Evolutionary conservation across 208 protist genomes (phyloP), one percentile per base, ranked within the genome.

Genomic region (Leishmania major): DNA sequence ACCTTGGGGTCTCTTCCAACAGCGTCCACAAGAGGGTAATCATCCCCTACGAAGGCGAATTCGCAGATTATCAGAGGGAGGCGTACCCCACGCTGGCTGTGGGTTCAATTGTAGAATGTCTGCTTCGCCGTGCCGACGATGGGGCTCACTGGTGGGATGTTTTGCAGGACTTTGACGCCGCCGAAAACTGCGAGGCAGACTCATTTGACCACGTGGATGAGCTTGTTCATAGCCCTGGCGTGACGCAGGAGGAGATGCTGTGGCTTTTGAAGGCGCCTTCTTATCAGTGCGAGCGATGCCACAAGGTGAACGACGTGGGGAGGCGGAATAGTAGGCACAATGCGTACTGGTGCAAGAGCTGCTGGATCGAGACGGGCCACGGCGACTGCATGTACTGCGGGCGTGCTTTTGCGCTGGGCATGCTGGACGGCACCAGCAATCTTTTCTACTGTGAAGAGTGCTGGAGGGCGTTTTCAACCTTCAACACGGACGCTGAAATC

Each of bases 81-180:
- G 85, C 91, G 31, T 90, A 88, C 75, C 90, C 84, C n/a, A 74
- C 85, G 40, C 51, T 97, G 31, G 78, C 62, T 31, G 81, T 22
- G 11, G 89, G 87, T 31, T 88, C 83, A 71, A 59, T 94, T 49
- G 77, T 96, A 49, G 88, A 96, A 59, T 97, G 94, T 77, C 72
- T 96, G 37, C 86, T 95, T 35, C 83, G 86, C 40, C 82, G 89
- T 69, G 89, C 87, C 45, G 81, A 94, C 76, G 92, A 97, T 77
- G 92, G 91, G 4, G 87, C 92, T 51, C 94, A 96, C 82, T 97
- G 94, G 94, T 97, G 94, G 93, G 93, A 96, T 85, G 78, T 96
- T 66, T 55, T 97, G 72, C 87, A 87, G 53, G 83, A 86, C 43
- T 88, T 86, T 0, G 83, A 90, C 80, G 47, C 75, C 31, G 51